These are phyloP conservation scores for Phytophthora aleatoria DNA, from an alignment of 352 stramenopile genomes.

Conservation along the genomic window DNA sequence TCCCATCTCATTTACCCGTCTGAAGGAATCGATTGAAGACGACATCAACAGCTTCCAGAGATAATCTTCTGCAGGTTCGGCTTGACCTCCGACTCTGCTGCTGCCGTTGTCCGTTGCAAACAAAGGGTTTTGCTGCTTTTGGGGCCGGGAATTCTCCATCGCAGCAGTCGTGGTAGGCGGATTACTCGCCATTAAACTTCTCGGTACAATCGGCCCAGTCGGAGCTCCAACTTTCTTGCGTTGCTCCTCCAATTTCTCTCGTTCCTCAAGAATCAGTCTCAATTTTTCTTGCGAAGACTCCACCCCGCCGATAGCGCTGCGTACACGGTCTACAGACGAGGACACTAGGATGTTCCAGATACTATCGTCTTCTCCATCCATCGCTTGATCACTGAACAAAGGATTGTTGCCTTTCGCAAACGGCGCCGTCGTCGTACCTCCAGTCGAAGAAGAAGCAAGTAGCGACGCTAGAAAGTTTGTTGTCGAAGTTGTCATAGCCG, in stretches of 20 bases:
- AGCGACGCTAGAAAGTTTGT: constrained; percentile 54
- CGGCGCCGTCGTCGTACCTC: constrained; percentile 11
- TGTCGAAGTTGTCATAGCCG: constrained; percentile 33
- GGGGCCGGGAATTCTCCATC: constrained; percentile 5
- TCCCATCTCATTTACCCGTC: constrained; percentile 39
- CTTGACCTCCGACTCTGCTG: constrained; percentile 2
- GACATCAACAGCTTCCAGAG: constrained; percentile 81
- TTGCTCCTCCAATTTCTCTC: constrained; percentile 65
- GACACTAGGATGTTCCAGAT: constrained; percentile 76
- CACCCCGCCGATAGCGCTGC: constrained; percentile 50
- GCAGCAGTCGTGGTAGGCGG: background rate
- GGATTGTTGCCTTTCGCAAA: constrained; percentile 41
- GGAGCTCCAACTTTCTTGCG: constrained; percentile 45
- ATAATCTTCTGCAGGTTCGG: constrained; percentile 54
- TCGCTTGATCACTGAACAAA: constrained; percentile 56
- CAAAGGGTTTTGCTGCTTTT: constrained; percentile 32
- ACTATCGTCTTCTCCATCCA: constrained; percentile 58
- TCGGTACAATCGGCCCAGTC: constrained; percentile 15
- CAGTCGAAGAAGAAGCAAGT: constrained; percentile 58
- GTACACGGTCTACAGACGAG: constrained; percentile 73
- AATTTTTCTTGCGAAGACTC: constrained; percentile 55
- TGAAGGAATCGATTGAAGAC: constrained; percentile 52
- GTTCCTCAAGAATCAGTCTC: constrained; percentile 64
- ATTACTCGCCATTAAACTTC: background rate
- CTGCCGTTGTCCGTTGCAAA: constrained; percentile 19